Base-by-base conservation (phyloP, 2,329 filamentous ascomycete genomes). In the Dryadomyces sulphureus region DNA sequence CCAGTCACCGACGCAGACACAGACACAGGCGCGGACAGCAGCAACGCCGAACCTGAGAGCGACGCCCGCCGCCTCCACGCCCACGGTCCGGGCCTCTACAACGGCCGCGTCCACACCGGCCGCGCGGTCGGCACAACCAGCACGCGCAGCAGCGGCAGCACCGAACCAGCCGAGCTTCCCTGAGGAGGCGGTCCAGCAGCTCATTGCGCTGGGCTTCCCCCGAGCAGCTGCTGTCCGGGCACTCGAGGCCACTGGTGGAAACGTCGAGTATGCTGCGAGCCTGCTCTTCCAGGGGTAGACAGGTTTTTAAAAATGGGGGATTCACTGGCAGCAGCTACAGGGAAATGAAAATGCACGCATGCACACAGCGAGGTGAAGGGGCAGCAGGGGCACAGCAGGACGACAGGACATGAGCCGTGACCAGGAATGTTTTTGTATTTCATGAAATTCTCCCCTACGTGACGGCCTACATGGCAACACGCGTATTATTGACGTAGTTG, bases 241-340 rank as follows among this genome's bases (percentile, higher is more conserved):
- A 2, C 67, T 98, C 44, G 77, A 88, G 56, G 85, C 86, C 25
- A 84, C 85, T 16, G 79, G 79, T 19, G 90, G 92, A 19, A 85
- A 96, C 57, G 77, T 95, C 7, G 86, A 96, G 51, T 77, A 81
- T 52, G 90, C 90, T n/a, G 89, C 88, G 41, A 80, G 82, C 42
- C 70, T 94, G 51, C 73, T 95, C 45, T 86, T 79, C 54, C 66
- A 73, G 49, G 64, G 66, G 17, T 27, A 46, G 36, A 5, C 21
- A 27, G 24, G n/a, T n/a, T 16, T 20, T 6, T 20, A 17, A 21
- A n/a, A n/a, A n/a, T n/a, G n/a, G 21, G 38, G 6, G 19, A 39
- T 5, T 20, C 9, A 7, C 9, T 19, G 38, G 5, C 16, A 20
- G 6, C 5, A 12, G 17, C 20, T 12, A 22, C 17, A 30, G 9